Base-by-base conservation (phyloP, 129 eudicot species). In the Flaveria sonorensis region DNA sequence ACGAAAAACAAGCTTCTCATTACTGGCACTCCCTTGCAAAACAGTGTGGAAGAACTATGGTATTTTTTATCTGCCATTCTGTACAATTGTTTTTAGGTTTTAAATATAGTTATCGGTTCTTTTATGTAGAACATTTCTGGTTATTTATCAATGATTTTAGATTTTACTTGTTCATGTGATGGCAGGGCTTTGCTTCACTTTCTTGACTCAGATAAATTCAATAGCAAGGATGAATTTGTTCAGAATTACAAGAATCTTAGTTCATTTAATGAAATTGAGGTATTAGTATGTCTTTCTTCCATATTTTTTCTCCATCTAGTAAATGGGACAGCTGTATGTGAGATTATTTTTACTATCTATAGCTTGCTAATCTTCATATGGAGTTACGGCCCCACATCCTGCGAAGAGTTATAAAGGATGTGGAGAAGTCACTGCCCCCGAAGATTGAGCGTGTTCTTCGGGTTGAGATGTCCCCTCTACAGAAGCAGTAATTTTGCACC, bases 41-140 rank as follows among this genome's bases (percentile, higher is more conserved):
- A 95, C 86, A 95, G 96, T 81, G 99, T 95, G 64, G 97, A 95
- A 85, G 99, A 95, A 83, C 96, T 95, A 75, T 95, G 99, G 99
- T 95, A 87, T 77, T 47, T 70, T 20, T 66, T n/a, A 42, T 79
- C 20, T 66, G 20, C 10, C 48, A 11, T 42, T 2, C n/a, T 69
- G 39, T 72, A 60, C 18, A 26, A 18, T 39, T 71, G 30, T 77
- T 46, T 81, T 19, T 40, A 57, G 43, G 16, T 42, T 23, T 53
- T 65, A 52, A 61, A 12, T 59, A 21, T 36, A 19, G 73, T 50
- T 62, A n/a, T 15, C 40, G 19, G 36, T 75, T 74, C 28, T 69
- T 55, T 57, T 16, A 13, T 18, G 63, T 46, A 70, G 40, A 19
- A 70, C 16, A 9, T 70, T 47, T 60, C 20, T 12, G 57, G 28